These are phyloP conservation scores for Cercospora citrullina DNA, from an alignment of 2,329 filamentous ascomycete genomes.

Conservation along the genomic window DNA sequence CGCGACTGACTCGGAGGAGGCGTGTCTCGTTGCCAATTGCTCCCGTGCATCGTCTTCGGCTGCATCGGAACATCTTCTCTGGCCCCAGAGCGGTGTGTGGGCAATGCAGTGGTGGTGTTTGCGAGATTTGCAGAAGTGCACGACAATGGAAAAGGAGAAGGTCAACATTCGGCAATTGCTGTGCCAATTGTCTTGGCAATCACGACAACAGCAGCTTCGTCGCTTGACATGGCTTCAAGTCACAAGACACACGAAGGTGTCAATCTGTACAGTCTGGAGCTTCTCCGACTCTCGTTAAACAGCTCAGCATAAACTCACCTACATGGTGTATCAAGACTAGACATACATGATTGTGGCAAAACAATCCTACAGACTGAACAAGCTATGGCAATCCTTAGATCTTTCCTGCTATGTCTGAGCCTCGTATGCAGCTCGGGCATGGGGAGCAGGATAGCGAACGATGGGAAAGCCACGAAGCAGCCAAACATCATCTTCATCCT, in stretches of 20 bases:
- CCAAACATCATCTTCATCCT: slow-evolving; percentile 67
- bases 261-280: neutral
- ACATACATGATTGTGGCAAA: neutral
- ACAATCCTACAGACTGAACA: neutral
- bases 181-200: neutral
- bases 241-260: neutral
- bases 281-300: neutral
- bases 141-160: neutral
- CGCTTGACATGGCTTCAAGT: neutral
- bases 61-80: neutral
- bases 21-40: neutral
- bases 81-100: neutral
- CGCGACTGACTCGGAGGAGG: neutral
- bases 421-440: neutral
- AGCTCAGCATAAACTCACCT: neutral
- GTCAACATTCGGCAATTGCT: neutral
- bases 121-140: neutral
- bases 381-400: neutral
- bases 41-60: neutral
- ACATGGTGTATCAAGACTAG: neutral
- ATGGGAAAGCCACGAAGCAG: slow-evolving; percentile 24
- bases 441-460: neutral
- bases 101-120: neutral
- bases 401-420: neutral
- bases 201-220: neutral